Conservation (phyloP, 2,329 filamentous ascomycete species). For the Fusarium chaquense region DNA sequence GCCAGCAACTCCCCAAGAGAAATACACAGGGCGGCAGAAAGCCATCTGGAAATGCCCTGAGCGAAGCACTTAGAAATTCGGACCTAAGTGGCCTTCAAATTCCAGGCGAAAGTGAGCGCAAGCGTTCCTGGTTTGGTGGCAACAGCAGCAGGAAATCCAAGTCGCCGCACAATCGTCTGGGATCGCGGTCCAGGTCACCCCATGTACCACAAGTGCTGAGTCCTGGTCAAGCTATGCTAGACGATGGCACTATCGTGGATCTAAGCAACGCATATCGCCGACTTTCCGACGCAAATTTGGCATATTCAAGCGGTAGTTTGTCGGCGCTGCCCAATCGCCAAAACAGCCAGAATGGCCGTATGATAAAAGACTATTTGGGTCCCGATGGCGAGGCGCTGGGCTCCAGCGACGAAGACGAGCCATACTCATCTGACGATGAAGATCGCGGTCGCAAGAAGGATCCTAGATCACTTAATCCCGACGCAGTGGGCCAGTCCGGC, state of each 20-base stretch:
- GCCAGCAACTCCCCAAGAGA: constrained; percentile 63
- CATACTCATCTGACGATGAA: constrained; percentile 74
- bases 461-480: constrained; percentile 60
- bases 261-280: constrained; percentile 77
- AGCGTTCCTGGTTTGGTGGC: constrained; percentile 54
- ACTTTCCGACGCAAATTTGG: constrained; percentile 77
- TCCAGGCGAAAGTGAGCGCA: constrained; percentile 59
- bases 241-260: constrained; percentile 73
- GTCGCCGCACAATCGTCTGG: constrained; percentile 64
- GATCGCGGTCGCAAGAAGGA: constrained; percentile 70
- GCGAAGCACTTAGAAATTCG: constrained; percentile 65
- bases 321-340: constrained; percentile 68
- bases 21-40: constrained; percentile 59
- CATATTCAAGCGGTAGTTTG: constrained; percentile 72
- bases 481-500: constrained; percentile 52
- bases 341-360: constrained; percentile 63
- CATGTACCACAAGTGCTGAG: constrained; percentile 44
- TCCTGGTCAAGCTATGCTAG: constrained; percentile 61
- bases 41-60: constrained; percentile 57
- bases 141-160: constrained; percentile 61
- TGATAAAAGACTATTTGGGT: constrained; percentile 75
- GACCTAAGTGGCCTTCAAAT: constrained; percentile 65
- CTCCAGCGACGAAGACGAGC: constrained; percentile 78
- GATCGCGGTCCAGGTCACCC: constrained; percentile 55
- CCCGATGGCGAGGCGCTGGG: constrained; percentile 76